A percentile compares a stretch with the other conserved stretches of the same genome.
Conservation (phyloP, 1,139 yeast species). For the Spathaspora sp. region DNA sequence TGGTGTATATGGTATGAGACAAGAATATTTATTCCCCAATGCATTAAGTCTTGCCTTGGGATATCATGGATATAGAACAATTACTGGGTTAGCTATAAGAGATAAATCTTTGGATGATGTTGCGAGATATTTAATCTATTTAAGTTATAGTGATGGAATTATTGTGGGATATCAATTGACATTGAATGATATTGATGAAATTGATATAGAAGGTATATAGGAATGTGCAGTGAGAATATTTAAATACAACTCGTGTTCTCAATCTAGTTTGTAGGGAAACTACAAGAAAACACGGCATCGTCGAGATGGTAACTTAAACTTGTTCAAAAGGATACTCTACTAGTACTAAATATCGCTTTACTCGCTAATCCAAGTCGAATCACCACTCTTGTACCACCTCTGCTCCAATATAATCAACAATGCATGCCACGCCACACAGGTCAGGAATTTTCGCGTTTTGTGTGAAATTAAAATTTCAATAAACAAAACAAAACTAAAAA, state of each 20-base stretch:
- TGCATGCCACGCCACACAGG: not conserved
- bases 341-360: no score
- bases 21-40: conserved; percentile 56
- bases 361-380: no score
- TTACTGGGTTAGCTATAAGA: conserved; percentile 31
- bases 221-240: not conserved
- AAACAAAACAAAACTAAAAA: not conserved
- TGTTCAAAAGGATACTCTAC: no score
- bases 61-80: conserved; percentile 30
- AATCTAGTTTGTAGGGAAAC: no score
- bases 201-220: conserved; percentile 3
- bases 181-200: conserved; percentile 1
- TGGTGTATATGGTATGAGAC: conserved; percentile 60
- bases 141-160: conserved; percentile 36
- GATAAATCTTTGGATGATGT: conserved; percentile 18
- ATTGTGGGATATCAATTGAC: conserved; percentile 25
- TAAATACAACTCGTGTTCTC: no score
- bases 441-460: not conserved
- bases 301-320: no score
- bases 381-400: no score
- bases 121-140: conserved; percentile 27
- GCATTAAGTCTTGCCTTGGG: conserved; percentile 28
- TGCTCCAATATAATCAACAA: no score
- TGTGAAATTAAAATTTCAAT: not conserved
- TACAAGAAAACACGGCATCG: no score